A percentile compares a stretch with the other conserved stretches of the same genome.
Conservation (phyloP, 2,329 filamentous ascomycete genomes). For the Conoideocrella luteorostrata region DNA sequence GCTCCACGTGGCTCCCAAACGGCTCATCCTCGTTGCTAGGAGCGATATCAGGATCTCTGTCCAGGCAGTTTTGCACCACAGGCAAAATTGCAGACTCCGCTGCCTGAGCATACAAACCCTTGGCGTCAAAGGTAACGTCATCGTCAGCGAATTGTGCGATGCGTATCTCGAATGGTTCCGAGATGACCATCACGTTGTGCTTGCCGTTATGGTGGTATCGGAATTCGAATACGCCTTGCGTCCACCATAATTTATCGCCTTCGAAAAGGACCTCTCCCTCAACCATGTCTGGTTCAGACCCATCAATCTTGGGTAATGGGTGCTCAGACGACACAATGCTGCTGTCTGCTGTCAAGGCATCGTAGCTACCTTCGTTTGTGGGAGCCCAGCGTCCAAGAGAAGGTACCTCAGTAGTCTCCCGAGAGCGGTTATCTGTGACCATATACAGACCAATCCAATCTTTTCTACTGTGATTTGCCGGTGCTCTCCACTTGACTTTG, state of each 20-base stretch:
- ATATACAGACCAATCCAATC: constrained; percentile 97
- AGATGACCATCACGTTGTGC: constrained; percentile 91
- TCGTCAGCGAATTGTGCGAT: constrained; percentile 76
- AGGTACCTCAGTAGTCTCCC: constrained; percentile 75
- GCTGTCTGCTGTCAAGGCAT: constrained; percentile 65
- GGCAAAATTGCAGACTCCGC: constrained; percentile 76
- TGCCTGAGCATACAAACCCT: constrained; percentile 57
- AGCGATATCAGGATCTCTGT: constrained; percentile 85
- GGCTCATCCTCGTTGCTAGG: constrained; percentile 71
- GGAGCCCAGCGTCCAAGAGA: constrained; percentile 88
- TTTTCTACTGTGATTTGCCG: constrained; percentile 76
- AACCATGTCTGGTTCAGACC: constrained; percentile 52
- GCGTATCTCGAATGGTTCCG: constrained; percentile 84
- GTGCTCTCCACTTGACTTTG: constrained; percentile 83
- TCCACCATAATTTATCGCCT: constrained; percentile 97
- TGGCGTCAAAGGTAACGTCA: constrained; percentile 55
- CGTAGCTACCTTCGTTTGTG: constrained; percentile 69
- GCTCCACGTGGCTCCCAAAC: constrained; percentile 79
- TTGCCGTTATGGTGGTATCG: constrained; percentile 91
- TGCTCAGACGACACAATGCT: constrained; percentile 69
- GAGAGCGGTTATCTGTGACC: constrained; percentile 86
- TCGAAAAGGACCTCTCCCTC: constrained; percentile 80
- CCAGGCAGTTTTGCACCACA: constrained; percentile 85
- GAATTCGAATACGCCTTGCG: constrained; percentile 91
- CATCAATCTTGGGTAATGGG: constrained; percentile 44